Evolutionary conservation across 352 stramenopile species (phyloP), one percentile per base, ranked within the genome.

Genomic region (Phytophthora pseudosyringae): DNA sequence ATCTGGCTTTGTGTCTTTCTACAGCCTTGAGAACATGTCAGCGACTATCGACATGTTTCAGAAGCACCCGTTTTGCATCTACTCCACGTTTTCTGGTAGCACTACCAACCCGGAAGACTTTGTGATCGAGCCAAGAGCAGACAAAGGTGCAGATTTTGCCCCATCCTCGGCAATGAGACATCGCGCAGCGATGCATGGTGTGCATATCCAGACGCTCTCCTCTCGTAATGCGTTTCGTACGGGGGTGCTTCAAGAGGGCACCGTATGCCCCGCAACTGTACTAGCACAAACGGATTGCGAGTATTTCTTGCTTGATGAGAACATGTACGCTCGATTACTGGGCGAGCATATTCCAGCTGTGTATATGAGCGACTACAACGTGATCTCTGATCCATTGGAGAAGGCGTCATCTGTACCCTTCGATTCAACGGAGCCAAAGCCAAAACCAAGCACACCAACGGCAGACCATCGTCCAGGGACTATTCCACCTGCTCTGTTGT

Each of bases 21-120:
- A 88, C 56, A 87, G 79, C 13, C 64, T 85, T n/a, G 80, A 90
- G 25, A 66, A 87, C 57, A 83, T 88, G 67, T 66, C 70, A 2
- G 64, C 67, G n/a, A 78, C 78, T 6, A 43, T 80, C 25, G 81
- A 89, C 16, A 89, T 90, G 81, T 84, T 90, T 21, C 74, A 81
- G 26, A 66, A 78, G 0, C 81, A 90, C 59, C 49, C 77, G 3
- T 89, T 90, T 43, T 90, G 81, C 41, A 57, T 74, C 3, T 86
- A 83, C 21, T 26, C 39, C 1, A 59, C 66, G 3, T 84, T 84
- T 51, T 53, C 44, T 25, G 59, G 60, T 5, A 74, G 70, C 33
- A 73, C 78, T 11, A 75, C 21, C 3, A 79, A 59, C 39, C 66
- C 62, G 0, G 62, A 81, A 28, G 67, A 81, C 16, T 81, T 71